Base-by-base conservation (phyloP, 176 grass and related monocot genomes). In the Otatea glauca region DNA sequence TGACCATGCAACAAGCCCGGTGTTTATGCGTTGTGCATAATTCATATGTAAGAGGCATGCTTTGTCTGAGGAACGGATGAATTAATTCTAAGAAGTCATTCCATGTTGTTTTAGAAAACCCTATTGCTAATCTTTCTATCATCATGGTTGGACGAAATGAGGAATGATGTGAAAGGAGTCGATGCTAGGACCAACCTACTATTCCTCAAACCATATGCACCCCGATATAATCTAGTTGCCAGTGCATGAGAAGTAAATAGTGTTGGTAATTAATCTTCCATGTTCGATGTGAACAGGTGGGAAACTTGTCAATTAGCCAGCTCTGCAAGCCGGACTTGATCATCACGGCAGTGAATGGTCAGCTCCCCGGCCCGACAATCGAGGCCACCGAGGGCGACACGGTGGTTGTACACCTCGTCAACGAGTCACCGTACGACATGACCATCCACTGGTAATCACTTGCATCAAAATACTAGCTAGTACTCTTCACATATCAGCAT, bases 391-490 rank as follows among this genome's bases (percentile, higher is more conserved):
- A 94, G 58, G 92, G 86, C 9, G 86, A 91, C 45, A 91, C 88
- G 6, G 62, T 94, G 20, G 83, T 86, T 1, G 53, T 91, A 12
- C 83, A 94, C 48, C 70, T 91, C 73, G 12, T 86, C 45, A 94
- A 94, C 21, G 0, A 70, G 4, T 94, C 92, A 0, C 92, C 89
- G 12, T 89, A 94, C 75, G 79, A 87, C 75, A 87, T 94, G 68
- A 86, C 92, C 3, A 68, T 94, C 24, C 92, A 94, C 83, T 94
- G 92, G 83, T 85, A 85, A 53, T 37, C 10, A 54, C 45, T n/a
- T 14, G 60, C 60, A 15, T 29, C 1, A 5, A 63, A 69, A 12
- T 41, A 17, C 34, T 2, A 39, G 34, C 34, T 5, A 39, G 34
- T 27, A 25, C n/a, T 25, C 58, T 23, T 24, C 10, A 9, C n/a